Evolutionary conservation across 1,139 yeast species (phyloP).

Genomic region (Pichia sp.): DNA sequence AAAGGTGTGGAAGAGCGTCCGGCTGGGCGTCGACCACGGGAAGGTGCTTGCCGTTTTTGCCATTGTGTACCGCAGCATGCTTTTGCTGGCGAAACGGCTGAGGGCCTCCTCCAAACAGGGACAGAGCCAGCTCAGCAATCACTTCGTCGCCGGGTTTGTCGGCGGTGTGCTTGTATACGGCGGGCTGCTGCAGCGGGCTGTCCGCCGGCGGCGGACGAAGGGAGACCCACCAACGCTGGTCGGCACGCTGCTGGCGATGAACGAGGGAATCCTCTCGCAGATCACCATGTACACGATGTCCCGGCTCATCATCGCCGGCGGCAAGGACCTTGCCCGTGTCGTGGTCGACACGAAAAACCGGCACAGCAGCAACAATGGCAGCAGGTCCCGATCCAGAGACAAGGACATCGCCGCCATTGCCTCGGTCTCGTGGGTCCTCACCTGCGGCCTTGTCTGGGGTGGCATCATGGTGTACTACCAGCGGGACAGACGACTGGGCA

Average conservation of each 20-base stretch:
- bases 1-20: conserved; percentile 46
- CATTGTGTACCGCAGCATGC: conserved; percentile 45
- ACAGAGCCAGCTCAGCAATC: neutral
- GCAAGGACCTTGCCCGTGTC: conserved; percentile 36
- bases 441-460: conserved; percentile 74
- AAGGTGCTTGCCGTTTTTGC: conserved; percentile 65
- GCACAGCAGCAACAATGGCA: conserved; percentile 5
- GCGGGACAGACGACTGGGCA: conserved; percentile 50
- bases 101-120: neutral
- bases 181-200: conserved; percentile 32
- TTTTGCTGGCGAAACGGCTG: neutral
- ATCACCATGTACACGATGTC: conserved; percentile 58
- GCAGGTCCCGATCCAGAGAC: conserved; percentile 32
- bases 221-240: neutral
- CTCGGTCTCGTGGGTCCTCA: conserved; percentile 54
- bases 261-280: conserved; percentile 52
- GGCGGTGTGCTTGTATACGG: conserved; percentile 68
- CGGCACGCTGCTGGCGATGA: conserved; percentile 12
- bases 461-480: conserved; percentile 69
- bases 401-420: conserved; percentile 30
- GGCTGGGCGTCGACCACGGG: conserved; percentile 58
- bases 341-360: conserved; percentile 6
- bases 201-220: neutral
- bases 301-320: conserved; percentile 49
- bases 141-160: conserved; percentile 59